Evolutionary conservation across 2,329 filamentous ascomycete species (phyloP).

Genomic region (Rhynchosporium agropyri): DNA sequence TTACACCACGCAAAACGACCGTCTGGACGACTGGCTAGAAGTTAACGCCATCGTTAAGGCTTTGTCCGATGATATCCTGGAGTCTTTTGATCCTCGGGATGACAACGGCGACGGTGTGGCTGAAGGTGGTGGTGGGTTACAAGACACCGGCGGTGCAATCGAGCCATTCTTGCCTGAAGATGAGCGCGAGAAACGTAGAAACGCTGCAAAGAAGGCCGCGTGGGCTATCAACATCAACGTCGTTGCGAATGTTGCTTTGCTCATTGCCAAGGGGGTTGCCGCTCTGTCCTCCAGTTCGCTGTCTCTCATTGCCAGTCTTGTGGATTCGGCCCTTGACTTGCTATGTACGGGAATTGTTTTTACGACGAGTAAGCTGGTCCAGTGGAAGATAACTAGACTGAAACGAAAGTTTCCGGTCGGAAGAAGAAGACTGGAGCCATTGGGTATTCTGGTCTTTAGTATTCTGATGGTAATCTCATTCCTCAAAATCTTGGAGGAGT

Average conservation of each 20-base stretch:
- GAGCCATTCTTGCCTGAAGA: slow-evolving; percentile 58
- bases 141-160: slow-evolving; percentile 52
- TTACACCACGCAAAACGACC: slow-evolving; percentile 57
- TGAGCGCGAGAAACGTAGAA: slow-evolving; percentile 52
- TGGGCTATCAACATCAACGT: slow-evolving; percentile 64
- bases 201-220: slow-evolving; percentile 51
- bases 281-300: slow-evolving; percentile 57
- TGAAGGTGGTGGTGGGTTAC: slow-evolving; percentile 55
- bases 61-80: slow-evolving; percentile 61
- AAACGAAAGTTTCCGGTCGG: slow-evolving; percentile 58
- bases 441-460: slow-evolving; percentile 62
- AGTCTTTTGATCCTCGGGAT: slow-evolving; percentile 59
- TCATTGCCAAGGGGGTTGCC: slow-evolving; percentile 56
- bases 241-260: slow-evolving; percentile 56
- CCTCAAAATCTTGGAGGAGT: slow-evolving; percentile 60
- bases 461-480: slow-evolving; percentile 66
- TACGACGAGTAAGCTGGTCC: slow-evolving; percentile 57
- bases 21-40: slow-evolving; percentile 60
- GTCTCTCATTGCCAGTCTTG: slow-evolving; percentile 60
- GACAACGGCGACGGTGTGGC: slow-evolving; percentile 57
- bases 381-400: slow-evolving; percentile 56
- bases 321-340: slow-evolving; percentile 61
- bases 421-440: slow-evolving; percentile 55
- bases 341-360: slow-evolving; percentile 62
- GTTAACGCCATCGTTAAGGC: slow-evolving; percentile 59